A percentile compares a stretch with the other conserved stretches of the same genome.
These are phyloP conservation scores for Lipomyces anomalus DNA, from an alignment of 805 yeast species.

Conservation along the genomic window DNA sequence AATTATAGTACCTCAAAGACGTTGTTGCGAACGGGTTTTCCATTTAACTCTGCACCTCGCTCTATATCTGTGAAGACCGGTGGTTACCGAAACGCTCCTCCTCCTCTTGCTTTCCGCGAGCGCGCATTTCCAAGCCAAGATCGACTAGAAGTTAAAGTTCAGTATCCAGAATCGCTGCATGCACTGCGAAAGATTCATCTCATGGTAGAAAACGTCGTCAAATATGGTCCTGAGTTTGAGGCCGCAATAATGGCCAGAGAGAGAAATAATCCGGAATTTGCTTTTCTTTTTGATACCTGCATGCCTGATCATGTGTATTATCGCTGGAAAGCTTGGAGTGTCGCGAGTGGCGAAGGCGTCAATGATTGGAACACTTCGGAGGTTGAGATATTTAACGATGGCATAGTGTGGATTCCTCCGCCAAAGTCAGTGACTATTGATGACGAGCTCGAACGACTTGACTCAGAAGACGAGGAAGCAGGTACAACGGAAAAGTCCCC, in stretches of 20 bases:
- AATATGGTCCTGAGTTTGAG: conserved; percentile 29
- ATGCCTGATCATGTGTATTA: conserved; percentile 25
- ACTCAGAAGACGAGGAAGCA: conserved; percentile 15
- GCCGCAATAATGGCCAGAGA: conserved; percentile 26
- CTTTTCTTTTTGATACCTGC: conserved; percentile 26
- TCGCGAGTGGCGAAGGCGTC: conserved; percentile 14
- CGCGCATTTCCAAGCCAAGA: background rate
- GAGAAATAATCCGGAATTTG: conserved; percentile 24
- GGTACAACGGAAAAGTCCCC: background rate
- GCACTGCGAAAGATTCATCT: conserved; percentile 22
- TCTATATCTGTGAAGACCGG: background rate
- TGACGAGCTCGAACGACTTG: conserved; percentile 22
- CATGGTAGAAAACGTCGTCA: conserved; percentile 26
- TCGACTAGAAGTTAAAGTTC: conserved; percentile 7
- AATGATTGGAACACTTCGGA: conserved; percentile 10
- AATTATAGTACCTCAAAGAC: too few relatives aligned
- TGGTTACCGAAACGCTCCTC: background rate
- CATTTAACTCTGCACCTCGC: conserved; percentile 4
- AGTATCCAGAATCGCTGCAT: conserved; percentile 13
- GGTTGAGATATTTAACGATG: conserved; percentile 4
- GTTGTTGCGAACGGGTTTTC: conserved; percentile 5
- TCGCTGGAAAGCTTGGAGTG: conserved; percentile 26
- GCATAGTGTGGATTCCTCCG: conserved; percentile 20
- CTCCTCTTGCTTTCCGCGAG: background rate
- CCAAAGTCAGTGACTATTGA: conserved; percentile 10